A percentile compares a stretch with the other conserved stretches of the same genome.
Evolutionary conservation across 2,329 filamentous ascomycete genomes (phyloP).

Genomic region (Sarocladiaceae sp.): DNA sequence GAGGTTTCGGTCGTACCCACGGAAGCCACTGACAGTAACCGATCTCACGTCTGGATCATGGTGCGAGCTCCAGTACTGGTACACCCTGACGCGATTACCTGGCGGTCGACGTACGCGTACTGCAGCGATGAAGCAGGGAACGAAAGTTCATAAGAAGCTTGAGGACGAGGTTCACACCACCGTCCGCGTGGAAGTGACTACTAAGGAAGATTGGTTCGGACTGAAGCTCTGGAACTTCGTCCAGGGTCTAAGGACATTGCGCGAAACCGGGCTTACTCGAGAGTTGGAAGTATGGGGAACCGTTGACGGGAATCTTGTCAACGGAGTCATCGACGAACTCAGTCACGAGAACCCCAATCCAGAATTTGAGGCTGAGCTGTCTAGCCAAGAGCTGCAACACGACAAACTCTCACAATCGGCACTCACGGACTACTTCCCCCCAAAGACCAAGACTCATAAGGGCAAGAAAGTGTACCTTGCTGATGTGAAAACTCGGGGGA

Average conservation of each 20-base stretch:
- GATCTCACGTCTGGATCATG: constrained; percentile 85
- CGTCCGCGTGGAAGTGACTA: constrained; percentile 64
- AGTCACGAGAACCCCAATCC: constrained; percentile 70
- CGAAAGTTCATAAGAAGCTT: constrained; percentile 70
- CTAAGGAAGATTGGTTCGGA: constrained; percentile 76
- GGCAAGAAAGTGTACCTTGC: constrained; percentile 58
- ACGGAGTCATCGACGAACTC: constrained; percentile 83
- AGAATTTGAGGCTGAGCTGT: constrained; percentile 57
- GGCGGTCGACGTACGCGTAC: constrained; percentile 71
- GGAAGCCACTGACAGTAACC: constrained; percentile 76
- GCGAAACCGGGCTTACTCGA: constrained; percentile 64
- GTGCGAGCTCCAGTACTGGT: constrained; percentile 95
- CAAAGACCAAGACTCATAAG: background rate
- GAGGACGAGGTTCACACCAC: constrained; percentile 80
- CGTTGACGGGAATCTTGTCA: constrained; percentile 75
- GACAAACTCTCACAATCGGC: constrained; percentile 24
- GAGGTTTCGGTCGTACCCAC: constrained; percentile 70
- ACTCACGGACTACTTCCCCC: constrained; percentile 35
- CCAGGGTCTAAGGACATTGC: constrained; percentile 70
- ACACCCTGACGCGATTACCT: constrained; percentile 65
- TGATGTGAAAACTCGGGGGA: constrained; percentile 80
- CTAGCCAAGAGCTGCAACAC: constrained; percentile 22
- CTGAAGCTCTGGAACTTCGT: constrained; percentile 86
- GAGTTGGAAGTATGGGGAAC: constrained; percentile 82
- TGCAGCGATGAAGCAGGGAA: constrained; percentile 76